phyloP scores from a whole-genome alignment of 129 eudicot species.

The Arctium minus region DNA sequence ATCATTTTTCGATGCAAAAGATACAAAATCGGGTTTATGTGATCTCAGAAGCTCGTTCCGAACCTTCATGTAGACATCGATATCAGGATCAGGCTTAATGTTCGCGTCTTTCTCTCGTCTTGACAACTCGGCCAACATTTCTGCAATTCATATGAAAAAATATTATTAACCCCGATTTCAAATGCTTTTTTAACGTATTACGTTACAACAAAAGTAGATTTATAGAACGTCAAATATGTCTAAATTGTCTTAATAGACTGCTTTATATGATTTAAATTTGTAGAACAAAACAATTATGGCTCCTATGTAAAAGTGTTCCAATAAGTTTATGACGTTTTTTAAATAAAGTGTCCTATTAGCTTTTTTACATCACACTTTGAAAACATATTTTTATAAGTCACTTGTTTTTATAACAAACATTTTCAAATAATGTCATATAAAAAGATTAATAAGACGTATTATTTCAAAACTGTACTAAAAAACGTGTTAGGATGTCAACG shows the following conservation, averaged over 20 bases:
- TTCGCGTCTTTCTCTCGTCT: slow-evolving; percentile 70
- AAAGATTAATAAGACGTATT: neutral
- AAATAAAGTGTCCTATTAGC: neutral
- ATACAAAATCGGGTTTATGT: neutral
- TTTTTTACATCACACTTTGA: no score
- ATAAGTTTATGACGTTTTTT: neutral
- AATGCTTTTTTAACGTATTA: neutral
- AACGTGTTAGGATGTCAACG: neutral
- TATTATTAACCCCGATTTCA: neutral
- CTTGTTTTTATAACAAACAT: neutral
- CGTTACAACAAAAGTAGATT: neutral
- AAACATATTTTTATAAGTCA: no score
- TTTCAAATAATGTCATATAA: neutral
- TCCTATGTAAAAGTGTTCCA: neutral
- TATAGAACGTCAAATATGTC: neutral
- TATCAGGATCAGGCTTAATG: slow-evolving; percentile 81
- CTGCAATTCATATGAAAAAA: slow-evolving; percentile 23
- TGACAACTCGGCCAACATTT: slow-evolving; percentile 57
- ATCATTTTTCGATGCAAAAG: neutral
- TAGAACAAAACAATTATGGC: neutral
- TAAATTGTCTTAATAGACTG: neutral
- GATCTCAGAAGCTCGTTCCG: neutral
- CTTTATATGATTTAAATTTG: neutral
- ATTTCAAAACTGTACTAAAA: slow-evolving; percentile 13
- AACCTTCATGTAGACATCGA: slow-evolving; percentile 89